A percentile compares a stretch with the other conserved stretches of the same genome.
phyloP scores from a whole-genome alignment of 352 stramenopile species.

The Globisporangium lucens region DNA sequence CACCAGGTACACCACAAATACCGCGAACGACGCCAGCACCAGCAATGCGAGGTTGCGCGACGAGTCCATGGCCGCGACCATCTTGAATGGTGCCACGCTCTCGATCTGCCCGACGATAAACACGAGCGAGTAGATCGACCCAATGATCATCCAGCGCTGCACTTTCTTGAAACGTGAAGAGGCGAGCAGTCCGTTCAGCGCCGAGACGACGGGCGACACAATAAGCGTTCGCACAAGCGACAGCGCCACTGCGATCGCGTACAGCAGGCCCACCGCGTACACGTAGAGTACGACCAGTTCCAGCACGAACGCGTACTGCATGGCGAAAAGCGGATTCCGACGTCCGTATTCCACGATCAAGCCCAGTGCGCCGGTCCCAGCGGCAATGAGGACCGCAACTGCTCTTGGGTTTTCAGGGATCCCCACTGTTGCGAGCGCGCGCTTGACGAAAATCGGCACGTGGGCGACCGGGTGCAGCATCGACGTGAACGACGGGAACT shows the following conservation, averaged over 20 bases:
- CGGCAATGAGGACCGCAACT: constrained; percentile 1
- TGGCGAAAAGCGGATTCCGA: constrained; percentile 9
- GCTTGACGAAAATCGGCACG: constrained; percentile 27
- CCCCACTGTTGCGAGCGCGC: constrained; percentile 1
- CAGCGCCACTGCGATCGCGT: constrained; percentile 33
- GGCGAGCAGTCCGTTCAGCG: constrained; percentile 18
- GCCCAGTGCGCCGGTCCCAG: not conserved
- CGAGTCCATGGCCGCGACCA: constrained; percentile 19
- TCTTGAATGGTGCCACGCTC: constrained; percentile 24
- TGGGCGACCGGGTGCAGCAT: constrained; percentile 57
- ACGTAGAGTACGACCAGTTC: constrained; percentile 47
- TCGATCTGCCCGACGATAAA: constrained; percentile 38
- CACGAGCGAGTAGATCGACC: constrained; percentile 33
- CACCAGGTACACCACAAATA: constrained; percentile 52
- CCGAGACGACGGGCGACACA: constrained; percentile 31
- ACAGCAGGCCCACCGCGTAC: constrained; percentile 59
- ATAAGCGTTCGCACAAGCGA: constrained; percentile 36
- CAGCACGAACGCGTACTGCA: constrained; percentile 18
- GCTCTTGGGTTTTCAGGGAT: not conserved
- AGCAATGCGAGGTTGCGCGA: constrained; percentile 48
- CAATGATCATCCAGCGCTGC: constrained; percentile 48
- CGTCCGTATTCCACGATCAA: constrained; percentile 13
- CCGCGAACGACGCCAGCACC: constrained; percentile 36
- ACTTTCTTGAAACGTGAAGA: constrained; percentile 27
- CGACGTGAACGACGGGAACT: constrained; percentile 53